Conservation (phyloP, 2,329 filamentous ascomycete genomes). For the Talaromyces islandicus region DNA sequence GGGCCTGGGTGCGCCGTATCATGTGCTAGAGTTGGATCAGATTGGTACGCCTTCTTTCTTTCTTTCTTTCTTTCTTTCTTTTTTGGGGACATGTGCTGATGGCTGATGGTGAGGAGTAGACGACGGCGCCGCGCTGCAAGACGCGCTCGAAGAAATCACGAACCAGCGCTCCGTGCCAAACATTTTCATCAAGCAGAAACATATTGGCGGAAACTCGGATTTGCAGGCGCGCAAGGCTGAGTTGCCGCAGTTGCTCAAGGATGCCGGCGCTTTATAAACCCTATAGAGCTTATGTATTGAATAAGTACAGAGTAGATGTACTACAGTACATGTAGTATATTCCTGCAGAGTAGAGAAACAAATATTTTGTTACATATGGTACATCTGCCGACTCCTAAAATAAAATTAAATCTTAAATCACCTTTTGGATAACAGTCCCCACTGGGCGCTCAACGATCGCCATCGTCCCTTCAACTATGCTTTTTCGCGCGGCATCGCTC, state of each 20-base stretch:
- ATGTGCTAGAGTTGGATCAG: slow-evolving; percentile 76
- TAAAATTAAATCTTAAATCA: slow-evolving; percentile 35
- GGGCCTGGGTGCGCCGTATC: slow-evolving; percentile 65
- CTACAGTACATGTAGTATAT: neutral
- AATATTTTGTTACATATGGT: neutral
- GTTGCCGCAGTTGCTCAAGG: slow-evolving; percentile 59
- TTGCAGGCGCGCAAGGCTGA: slow-evolving; percentile 62
- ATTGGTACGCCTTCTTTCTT: slow-evolving; percentile 55
- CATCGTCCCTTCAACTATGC: slow-evolving; percentile 80
- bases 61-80: neutral
- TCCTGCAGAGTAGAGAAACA: neutral
- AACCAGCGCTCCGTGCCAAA: slow-evolving; percentile 89
- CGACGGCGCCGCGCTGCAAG: slow-evolving; percentile 77
- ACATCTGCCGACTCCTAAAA: neutral
- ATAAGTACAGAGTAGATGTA: too few relatives aligned
- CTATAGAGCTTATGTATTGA: too few relatives aligned
- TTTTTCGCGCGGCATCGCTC: slow-evolving; percentile 72
- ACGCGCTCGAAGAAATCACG: slow-evolving; percentile 72
- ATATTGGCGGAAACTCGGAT: slow-evolving; percentile 95
- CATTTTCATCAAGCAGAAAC: slow-evolving; percentile 83
- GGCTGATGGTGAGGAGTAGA: slow-evolving; percentile 44
- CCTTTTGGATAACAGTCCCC: slow-evolving; percentile 77
- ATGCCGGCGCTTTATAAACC: slow-evolving; percentile 56
- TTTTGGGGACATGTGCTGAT: neutral
- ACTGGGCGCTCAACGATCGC: slow-evolving; percentile 82